These are phyloP conservation scores for Chamaecrista fasciculata DNA, from an alignment of 306 rosid species.

Conservation along the genomic window DNA sequence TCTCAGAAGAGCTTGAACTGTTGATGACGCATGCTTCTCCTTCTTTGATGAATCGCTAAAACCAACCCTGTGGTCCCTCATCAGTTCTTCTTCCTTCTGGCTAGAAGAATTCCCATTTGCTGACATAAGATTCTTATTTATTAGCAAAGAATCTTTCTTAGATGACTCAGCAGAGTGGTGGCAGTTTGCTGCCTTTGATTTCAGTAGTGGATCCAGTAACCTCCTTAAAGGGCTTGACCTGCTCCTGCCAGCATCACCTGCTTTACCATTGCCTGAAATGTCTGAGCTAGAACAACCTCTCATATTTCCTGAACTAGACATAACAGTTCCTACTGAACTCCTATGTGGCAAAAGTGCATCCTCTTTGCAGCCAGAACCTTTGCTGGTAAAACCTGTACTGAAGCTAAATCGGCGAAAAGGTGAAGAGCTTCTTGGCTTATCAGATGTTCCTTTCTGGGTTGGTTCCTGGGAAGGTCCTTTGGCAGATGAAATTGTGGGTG, in stretches of 20 bases:
- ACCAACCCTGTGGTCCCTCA: slow-evolving; percentile 48
- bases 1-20: slow-evolving; percentile 72
- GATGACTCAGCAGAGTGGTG: slow-evolving; percentile 42
- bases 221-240: slow-evolving; percentile 92
- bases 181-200: slow-evolving; percentile 59
- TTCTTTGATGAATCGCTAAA: slow-evolving; percentile 45
- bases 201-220: slow-evolving; percentile 78
- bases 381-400: slow-evolving; percentile 53
- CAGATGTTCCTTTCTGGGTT: slow-evolving; percentile 48
- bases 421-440: slow-evolving; percentile 75
- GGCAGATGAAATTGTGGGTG: slow-evolving; percentile 33
- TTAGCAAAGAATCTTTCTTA: slow-evolving; percentile 41
- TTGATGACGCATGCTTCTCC: slow-evolving; percentile 47
- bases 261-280: slow-evolving; percentile 49
- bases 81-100: slow-evolving; percentile 46
- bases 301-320: slow-evolving; percentile 39
- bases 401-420: slow-evolving; percentile 69
- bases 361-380: slow-evolving; percentile 57
- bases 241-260: slow-evolving; percentile 45
- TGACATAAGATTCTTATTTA: slow-evolving; percentile 42
- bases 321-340: slow-evolving; percentile 40
- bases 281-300: slow-evolving; percentile 44
- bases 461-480: slow-evolving; percentile 39
- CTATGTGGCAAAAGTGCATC: slow-evolving; percentile 42
- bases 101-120: slow-evolving; percentile 36